Evolutionary conservation across 208 protist species (phyloP).

Genomic region (Endotrypanum monterogeii): DNA sequence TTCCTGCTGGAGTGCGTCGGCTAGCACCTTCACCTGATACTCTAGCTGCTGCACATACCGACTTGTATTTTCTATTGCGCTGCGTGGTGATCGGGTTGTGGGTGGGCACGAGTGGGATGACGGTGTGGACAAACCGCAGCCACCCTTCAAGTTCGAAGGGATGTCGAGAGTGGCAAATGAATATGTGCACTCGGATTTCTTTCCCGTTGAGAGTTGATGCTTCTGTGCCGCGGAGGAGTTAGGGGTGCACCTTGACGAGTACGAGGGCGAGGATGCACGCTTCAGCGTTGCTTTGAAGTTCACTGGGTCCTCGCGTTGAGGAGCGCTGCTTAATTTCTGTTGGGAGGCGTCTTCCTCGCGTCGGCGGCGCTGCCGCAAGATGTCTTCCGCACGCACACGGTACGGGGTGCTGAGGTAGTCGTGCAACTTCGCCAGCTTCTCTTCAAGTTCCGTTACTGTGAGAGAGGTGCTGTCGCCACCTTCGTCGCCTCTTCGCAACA

Average conservation of each 20-base stretch:
- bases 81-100: too few species aligned
- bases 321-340: neutral
- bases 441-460: slow-evolving; percentile 29
- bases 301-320: neutral
- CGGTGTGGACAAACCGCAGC: neutral
- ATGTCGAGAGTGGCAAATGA: neutral
- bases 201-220: neutral
- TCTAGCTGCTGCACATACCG: slow-evolving; percentile 17
- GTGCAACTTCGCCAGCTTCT: slow-evolving; percentile 26
- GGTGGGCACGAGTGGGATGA: neutral
- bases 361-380: slow-evolving; percentile 22
- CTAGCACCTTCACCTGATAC: slow-evolving; percentile 28
- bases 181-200: neutral
- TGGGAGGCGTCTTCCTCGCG: slow-evolving; percentile 14
- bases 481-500: neutral
- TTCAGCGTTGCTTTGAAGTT: neutral
- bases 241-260: neutral
- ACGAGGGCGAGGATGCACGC: neutral
- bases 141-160: neutral
- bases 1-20: slow-evolving; percentile 17
- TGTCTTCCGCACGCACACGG: slow-evolving; percentile 19
- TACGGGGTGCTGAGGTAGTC: slow-evolving; percentile 36
- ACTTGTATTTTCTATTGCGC: too few species aligned
- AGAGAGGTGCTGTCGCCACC: neutral
- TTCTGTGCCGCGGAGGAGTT: neutral